These are phyloP conservation scores for Coniferiporia sulphurascens DNA, from an alignment of 1,284 basidiomycete species.

Conservation along the genomic window DNA sequence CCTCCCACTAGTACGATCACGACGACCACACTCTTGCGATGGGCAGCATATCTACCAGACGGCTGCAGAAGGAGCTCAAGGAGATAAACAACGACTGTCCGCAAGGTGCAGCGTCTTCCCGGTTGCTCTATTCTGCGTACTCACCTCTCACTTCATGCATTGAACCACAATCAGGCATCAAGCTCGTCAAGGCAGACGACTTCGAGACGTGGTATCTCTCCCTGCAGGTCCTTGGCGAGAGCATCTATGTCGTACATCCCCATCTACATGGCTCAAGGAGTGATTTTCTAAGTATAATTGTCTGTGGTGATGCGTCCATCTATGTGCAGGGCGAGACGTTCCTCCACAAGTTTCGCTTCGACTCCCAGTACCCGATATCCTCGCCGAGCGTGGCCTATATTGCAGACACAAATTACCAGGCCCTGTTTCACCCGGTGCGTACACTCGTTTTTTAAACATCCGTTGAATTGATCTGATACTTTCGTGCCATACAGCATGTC, in stretches of 20 bases:
- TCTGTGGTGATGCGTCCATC: background rate
- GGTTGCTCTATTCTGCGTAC: background rate
- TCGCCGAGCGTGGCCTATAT: constrained; percentile 81
- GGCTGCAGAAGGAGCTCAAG: constrained; percentile 28
- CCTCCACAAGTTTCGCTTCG: constrained; percentile 74
- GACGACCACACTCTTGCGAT: constrained; percentile 16
- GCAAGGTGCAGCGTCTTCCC: constrained; percentile 16
- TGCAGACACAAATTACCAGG: constrained; percentile 51
- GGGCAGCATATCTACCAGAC: constrained; percentile 24
- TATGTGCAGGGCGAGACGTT: constrained; percentile 65
- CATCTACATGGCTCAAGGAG: background rate
- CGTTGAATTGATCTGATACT: constrained; percentile 5
- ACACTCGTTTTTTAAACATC: background rate
- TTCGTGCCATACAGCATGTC: constrained; percentile 50
- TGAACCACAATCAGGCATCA: constrained; percentile 48
- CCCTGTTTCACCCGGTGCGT: constrained; percentile 73
- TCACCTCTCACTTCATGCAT: background rate
- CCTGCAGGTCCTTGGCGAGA: constrained; percentile 76
- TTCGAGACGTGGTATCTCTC: constrained; percentile 69
- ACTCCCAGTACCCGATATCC: constrained; percentile 71
- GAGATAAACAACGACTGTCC: constrained; percentile 26
- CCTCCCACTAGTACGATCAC: background rate
- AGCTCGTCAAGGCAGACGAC: constrained; percentile 64
- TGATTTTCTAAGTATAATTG: background rate
- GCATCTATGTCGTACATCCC: constrained; percentile 55